Base-by-base conservation (phyloP, 31 red algal genomes). In the Endocladia muricata region DNA sequence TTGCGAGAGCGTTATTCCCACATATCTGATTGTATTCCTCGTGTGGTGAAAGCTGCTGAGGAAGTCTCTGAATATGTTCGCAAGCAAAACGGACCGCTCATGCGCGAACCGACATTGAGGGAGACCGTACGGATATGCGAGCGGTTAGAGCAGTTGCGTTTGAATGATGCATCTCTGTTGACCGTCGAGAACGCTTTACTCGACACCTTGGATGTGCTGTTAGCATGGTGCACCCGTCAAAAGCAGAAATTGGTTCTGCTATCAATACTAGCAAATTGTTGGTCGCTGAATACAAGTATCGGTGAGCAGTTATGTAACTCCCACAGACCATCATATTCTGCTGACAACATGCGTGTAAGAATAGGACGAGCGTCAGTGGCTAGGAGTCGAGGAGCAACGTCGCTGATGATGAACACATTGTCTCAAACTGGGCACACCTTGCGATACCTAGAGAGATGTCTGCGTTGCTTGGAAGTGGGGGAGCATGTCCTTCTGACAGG, bases 401-500 rank as follows among this genome's bases (percentile, higher is more conserved):
- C 21, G n/a, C 26, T 21, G 1, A 52, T 52, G 31, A 19, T 11
- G 5, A 35, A 74, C 19, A 47, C 66, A 61, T 47, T 98, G 13
- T 64, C 96, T n/a, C 65, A 68, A 4, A 95, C 88, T 31, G 65
- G 79, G 21, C 77, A 83, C 30, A 94, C 91, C 1, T 38, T 72
- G 21, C 82, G 88, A 47, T 61, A 93, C 57, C 61, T 94, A 23
- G 88, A 95, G 41, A 82, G 70, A 32, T 58, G 78, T 8, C 22
- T 73, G 23, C 77, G 87, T 48, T 88, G 76, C 55, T 15, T 99
- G 21, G 71, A 92, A 59, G 64, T 84, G 69, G 73, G 69, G 5
- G 96, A 99, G 73, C 42, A 88, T 57, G 89, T 88, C 3, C 78
- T 99, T 17, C 75, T 99, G 23, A 70, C 79, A 23, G 96, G 96